Evolutionary conservation across 371 early-diverging fungal species (phyloP), one percentile per base, ranked within the genome.

Genomic region (Fennellomyces sp.): DNA sequence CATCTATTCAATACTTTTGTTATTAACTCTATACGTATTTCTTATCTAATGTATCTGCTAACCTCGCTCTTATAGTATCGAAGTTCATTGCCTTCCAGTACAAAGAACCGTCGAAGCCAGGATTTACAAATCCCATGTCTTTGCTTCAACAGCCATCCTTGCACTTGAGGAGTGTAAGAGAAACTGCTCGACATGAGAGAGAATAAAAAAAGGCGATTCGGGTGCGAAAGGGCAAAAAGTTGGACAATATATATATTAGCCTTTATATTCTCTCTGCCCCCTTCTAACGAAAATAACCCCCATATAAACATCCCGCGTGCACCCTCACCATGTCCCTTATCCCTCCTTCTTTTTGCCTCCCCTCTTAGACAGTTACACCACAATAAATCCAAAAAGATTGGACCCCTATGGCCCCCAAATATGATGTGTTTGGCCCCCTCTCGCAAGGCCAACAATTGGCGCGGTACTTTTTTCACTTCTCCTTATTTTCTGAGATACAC

Each of bases 111-210:
- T 26, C 60, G 54, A 15, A 55, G 29, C 56, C 59, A 68, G 4
- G 63, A 54, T 28, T 58, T 72, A 26, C 65, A 69, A 42, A 69
- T 62, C 39, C 78, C 75, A 55, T 78, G 78, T 23, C 69, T 63
- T 58, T 78, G 78, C 59, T 78, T 78, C 57, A 65, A 58, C 19
- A 78, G 52, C 61, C 69, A 78, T 10, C 78, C 78, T 45, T 59
- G 50, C 27, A 51, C 51, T 38, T 59, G 59, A 15, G 52, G 38
- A 28, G 51, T 35, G 45, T 45, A 45, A 45, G 45, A 3, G 39
- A 35, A 35, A 54, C 7, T 38, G 35, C 35, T 19, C 55, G 51
- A 50, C 51, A 50, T 50, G 51, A 39, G 17, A 13, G 17, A 39
- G 13, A 39, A 39, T 11, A 19, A 39, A 39, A 11, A 13, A 39